Evolutionary conservation across 2,329 filamentous ascomycete species (phyloP), one percentile per base, ranked within the genome.

Genomic region (Trichophyton mentagrophytes): DNA sequence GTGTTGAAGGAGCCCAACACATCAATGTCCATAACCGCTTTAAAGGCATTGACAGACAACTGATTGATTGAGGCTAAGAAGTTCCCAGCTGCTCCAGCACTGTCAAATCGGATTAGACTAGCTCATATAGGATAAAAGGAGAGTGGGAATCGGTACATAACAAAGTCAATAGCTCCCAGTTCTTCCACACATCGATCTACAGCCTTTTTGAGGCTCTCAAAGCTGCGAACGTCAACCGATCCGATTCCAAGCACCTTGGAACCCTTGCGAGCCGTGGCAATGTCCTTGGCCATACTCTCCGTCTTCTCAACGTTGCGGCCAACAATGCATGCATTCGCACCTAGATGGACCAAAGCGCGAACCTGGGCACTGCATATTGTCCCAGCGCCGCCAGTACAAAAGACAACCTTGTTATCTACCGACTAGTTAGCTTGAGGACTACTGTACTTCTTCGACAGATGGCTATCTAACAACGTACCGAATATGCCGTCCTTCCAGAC

Each of bases 341-440:
- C 93, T 6, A 99, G 84, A 64, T 91, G 83, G 25, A 99, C 90
- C 62, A 99, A 79, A 3, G 93, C 93, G 65, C 90, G 84, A 36
- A 95, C 93, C 77, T 97, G 93, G 60, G 89, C 90, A 68, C 88
- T 93, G 78, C 93, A 96, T 70, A 99, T 97, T 27, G 88, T 87
- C 60, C 93, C 92, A 3, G 90, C 90, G 59, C 93, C 93, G 62
- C 93, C 93, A 2, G 93, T 99, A 69, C 95, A 95, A 75, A 97
- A 96, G 66, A 92, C 83, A 51, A 97, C 91, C 69, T 93, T 92
- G 71, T 86, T 85, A 64, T 86, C 89, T 95, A 68, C 9, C 33
- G 11, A 53, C 7, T 25, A 15, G 30, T 30, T 13, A n/a, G 55
- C 30, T 40, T 27, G 17, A 57, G 49, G 27, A 2, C 3, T 30